Evolutionary conservation across 331 rosid species (phyloP), one percentile per base, ranked within the genome.

Genomic region (Saraca asoca): DNA sequence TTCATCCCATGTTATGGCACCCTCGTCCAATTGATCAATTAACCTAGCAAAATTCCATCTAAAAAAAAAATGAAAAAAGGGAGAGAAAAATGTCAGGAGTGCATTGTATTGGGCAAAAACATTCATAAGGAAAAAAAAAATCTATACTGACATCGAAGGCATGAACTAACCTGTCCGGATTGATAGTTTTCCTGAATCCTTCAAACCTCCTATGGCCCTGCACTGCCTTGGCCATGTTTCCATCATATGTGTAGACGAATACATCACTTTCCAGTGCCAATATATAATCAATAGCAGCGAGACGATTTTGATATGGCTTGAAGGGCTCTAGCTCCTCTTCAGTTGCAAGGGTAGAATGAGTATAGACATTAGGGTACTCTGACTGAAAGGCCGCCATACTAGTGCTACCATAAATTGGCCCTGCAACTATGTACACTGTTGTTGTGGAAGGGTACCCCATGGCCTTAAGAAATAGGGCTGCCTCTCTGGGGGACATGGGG

Each of bases 141-240:
- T 5, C 9, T 0, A 35, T 18, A 34, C 20, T 51, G 9, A 52
- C 37, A 42, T 55, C 33, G 9, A 37, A 46, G 24, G 43, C 5
- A 17, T 10, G 31, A 58, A 73, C 80, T n/a, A 58, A 94, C 97
- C 97, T 90, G 84, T 90, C 96, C 6, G 99, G 99, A 65, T 82
- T 94, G 62, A 94, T 86, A 31, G 96, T 88, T 80, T 94, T 94
- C 34, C 81, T 75, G 70, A 90, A 94, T 42, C 99, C 99, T 73
- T 88, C 95, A 72, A 88, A 90, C 76, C 83, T 85, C 77, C 99
- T 73, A 64, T 94, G 99, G 14, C 99, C 99, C 61, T 94, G 99
- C 63, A 94, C 97, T 8, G 97, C 93, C 81, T 90, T 94, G 7
- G 99, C 99, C 99, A 94, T 94, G 75, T 94, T 94, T 66, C 99